Evolutionary conservation across 768 basidiomycete species (phyloP).

Genomic region (Kwoniella mangroviensis): DNA sequence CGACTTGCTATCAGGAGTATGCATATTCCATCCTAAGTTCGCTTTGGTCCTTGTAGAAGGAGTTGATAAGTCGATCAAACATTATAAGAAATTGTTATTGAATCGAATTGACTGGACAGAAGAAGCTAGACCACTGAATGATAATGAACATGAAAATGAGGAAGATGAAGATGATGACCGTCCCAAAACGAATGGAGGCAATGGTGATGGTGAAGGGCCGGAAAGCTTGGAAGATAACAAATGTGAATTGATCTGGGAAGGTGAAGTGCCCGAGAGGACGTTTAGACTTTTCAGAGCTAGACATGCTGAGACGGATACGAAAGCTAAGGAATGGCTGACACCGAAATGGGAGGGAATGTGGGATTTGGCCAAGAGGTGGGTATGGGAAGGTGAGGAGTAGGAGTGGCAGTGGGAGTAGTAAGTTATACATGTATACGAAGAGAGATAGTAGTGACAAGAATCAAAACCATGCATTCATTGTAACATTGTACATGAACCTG

Average conservation of each 20-base stretch:
- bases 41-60: slow-evolving; percentile 94
- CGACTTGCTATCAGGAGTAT: slow-evolving; percentile 80
- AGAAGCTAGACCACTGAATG: slow-evolving; percentile 74
- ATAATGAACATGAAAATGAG: slow-evolving; percentile 63
- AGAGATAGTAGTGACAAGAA: background rate
- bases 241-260: slow-evolving; percentile 93
- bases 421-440: background rate
- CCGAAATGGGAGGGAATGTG: slow-evolving; percentile 85
- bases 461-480: background rate
- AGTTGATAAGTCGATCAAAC: slow-evolving; percentile 77
- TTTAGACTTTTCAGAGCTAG: slow-evolving; percentile 79
- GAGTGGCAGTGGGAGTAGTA: background rate
- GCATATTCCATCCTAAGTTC: slow-evolving; percentile 87
- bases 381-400: slow-evolving; percentile 53
- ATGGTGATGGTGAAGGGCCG: slow-evolving; percentile 42
- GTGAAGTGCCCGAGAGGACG: slow-evolving; percentile 76
- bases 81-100: slow-evolving; percentile 85
- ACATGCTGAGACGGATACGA: slow-evolving; percentile 65
- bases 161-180: slow-evolving; percentile 64
- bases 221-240: slow-evolving; percentile 80
- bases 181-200: slow-evolving; percentile 51
- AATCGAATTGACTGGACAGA: slow-evolving; percentile 93
- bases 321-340: slow-evolving; percentile 85
- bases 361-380: slow-evolving; percentile 84
- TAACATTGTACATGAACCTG: background rate